Evolutionary conservation across 2,329 filamentous ascomycete species (phyloP).

Genomic region (Paraconiothyrium sp.): DNA sequence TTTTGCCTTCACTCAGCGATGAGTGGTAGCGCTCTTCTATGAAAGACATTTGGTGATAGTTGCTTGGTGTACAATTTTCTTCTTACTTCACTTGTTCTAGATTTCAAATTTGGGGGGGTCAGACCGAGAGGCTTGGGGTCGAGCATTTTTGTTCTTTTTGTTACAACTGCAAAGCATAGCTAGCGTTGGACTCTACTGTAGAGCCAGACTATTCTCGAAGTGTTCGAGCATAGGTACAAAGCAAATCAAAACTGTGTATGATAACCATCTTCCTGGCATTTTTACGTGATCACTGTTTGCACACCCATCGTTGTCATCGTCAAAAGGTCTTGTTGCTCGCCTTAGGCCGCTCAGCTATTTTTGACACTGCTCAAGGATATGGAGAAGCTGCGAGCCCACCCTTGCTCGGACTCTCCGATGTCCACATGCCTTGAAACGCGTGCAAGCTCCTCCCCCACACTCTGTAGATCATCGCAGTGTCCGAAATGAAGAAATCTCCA

Average conservation of each 20-base stretch:
- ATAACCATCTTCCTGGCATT: background rate
- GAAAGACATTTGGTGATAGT: constrained; percentile 8
- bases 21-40: constrained; percentile 6
- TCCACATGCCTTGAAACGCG: constrained; percentile 10
- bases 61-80: constrained; percentile 19
- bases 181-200: constrained; percentile 5
- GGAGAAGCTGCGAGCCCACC: background rate
- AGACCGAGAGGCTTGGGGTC: constrained; percentile 15
- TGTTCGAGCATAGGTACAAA: constrained; percentile 19
- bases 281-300: background rate
- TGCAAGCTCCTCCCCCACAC: background rate
- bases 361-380: background rate
- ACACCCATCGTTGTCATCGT: too few relatives aligned
- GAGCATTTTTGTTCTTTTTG: background rate
- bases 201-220: constrained; percentile 17
- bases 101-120: constrained; percentile 5
- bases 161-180: constrained; percentile 9
- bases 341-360: background rate
- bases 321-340: too few relatives aligned
- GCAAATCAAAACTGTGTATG: background rate
- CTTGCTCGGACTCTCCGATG: background rate
- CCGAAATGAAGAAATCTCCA: constrained; percentile 2
- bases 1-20: background rate
- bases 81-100: constrained; percentile 12
- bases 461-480: constrained; percentile 5